Base-by-base conservation (phyloP, 768 basidiomycete species). In the Steccherinum ochraceum region DNA sequence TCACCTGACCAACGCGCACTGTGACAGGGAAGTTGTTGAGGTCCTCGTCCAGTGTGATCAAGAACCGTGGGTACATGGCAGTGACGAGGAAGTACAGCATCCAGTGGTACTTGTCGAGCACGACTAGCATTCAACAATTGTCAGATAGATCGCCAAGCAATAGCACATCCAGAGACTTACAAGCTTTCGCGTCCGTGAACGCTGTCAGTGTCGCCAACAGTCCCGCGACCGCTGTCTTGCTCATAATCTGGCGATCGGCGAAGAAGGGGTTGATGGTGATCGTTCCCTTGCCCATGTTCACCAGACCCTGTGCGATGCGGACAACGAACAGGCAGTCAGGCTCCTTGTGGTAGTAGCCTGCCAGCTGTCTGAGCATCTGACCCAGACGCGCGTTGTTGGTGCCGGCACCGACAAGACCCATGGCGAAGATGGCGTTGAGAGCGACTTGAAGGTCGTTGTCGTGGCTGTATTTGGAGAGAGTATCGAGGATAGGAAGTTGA, bases 251-350 rank as follows among this genome's bases (percentile, higher is more conserved):
- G 35, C 95, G 81, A 67, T 98, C 95, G 26, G 79, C 80, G 79
- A 89, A 97, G 84, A 96, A 97, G 3, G 96, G 95, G 66, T 95
- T 97, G 59, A 99, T 73, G 11, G 90, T 89, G 64, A 99, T 90
- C 12, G 94, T 97, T 27, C 96, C 96, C 70, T 99, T 99, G 67
- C 96, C 96, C 94, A 98, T 94, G 67, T 97, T 93, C n/a, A 97
- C 88, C 59, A 98, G 70, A 18, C 96, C 96, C 69, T 97, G 89
- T 2, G 95, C 91, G 52, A 99, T 83, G 49, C 96, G 84, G 18
- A 97, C 94, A 77, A 91, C 89, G 68, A 99, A 98, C 60, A 97
- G 68, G 64, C 92, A 95, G 62, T 99, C 93, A 0, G 94, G 83
- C 68, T 99, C 96, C 66, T 97, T 97, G 70, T 89, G 79, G 69